phyloP scores from a whole-genome alignment of 2,329 filamentous ascomycete species.

The Dactylellina haptotyla region DNA sequence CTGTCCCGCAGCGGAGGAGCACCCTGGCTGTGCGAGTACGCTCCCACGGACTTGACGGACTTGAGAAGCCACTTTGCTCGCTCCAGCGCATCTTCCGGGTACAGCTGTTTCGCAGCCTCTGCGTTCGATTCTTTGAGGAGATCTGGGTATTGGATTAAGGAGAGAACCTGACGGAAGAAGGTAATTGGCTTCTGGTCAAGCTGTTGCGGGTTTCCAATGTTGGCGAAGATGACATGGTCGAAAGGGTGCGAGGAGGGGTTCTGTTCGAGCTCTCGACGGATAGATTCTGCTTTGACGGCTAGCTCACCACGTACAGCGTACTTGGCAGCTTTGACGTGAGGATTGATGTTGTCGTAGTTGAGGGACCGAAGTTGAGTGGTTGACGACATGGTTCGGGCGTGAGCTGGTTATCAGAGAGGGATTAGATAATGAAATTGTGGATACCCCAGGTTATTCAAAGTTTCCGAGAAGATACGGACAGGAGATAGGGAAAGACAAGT shows the following conservation, averaged over 20 bases:
- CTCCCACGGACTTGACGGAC: constrained; percentile 88
- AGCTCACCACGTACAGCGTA: constrained; percentile 98
- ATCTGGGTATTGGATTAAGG: constrained; percentile 86
- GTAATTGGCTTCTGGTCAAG: constrained; percentile 99
- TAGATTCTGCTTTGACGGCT: constrained; percentile 90
- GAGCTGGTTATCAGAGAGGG: neutral
- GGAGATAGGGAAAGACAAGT: neutral
- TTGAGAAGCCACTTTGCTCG: constrained; percentile 82
- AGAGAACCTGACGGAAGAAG: constrained; percentile 97
- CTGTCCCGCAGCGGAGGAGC: constrained; percentile 86
- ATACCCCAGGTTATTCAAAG: too few relatives aligned
- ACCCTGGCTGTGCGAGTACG: constrained; percentile 94
- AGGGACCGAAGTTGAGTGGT: constrained; percentile 67
- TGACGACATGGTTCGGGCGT: constrained; percentile 63
- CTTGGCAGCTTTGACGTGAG: constrained; percentile 82
- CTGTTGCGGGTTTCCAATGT: constrained; percentile 99
- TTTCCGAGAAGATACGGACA: too few relatives aligned
- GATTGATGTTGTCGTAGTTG: constrained; percentile 89
- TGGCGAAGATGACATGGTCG: constrained; percentile 89
- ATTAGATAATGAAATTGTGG: constrained; percentile 26
- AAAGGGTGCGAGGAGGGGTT: constrained; percentile 75
- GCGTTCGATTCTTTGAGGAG: constrained; percentile 81
- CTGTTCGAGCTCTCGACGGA: constrained; percentile 70
- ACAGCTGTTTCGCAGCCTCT: constrained; percentile 78
- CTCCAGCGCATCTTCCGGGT: constrained; percentile 88